A percentile compares a stretch with the other conserved stretches of the same genome.
Conservation (phyloP, 371 early-diverging fungal species). For the Actinomortierella wolfii region DNA sequence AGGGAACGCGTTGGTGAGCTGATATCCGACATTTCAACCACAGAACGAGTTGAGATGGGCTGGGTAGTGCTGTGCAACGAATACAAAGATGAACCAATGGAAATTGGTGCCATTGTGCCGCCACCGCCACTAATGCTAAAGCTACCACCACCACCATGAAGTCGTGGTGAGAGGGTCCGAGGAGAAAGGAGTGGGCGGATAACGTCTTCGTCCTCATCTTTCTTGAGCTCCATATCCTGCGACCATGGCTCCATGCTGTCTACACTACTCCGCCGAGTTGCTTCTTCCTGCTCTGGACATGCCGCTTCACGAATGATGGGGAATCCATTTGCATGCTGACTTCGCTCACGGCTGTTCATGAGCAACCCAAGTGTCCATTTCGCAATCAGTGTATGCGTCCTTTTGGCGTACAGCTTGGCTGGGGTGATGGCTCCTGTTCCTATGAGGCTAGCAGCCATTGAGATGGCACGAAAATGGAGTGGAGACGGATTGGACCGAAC, state of each 20-base stretch:
- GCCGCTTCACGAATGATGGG: slow-evolving; percentile 31
- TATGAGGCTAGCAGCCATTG: slow-evolving; percentile 42
- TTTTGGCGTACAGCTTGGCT: slow-evolving; percentile 36
- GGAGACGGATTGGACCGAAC: slow-evolving; percentile 21
- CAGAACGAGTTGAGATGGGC: slow-evolving; percentile 12
- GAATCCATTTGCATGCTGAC: slow-evolving; percentile 12
- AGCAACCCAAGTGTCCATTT: slow-evolving; percentile 46
- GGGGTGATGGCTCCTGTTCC: slow-evolving; percentile 42
- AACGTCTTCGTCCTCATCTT: neutral
- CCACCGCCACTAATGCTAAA: neutral
- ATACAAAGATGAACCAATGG: too few relatives aligned
- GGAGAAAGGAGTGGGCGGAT: neutral
- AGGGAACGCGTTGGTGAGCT: slow-evolving; percentile 20
- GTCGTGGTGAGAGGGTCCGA: neutral
- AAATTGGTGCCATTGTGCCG: neutral
- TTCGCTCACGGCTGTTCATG: slow-evolving; percentile 30
- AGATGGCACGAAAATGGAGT: slow-evolving; percentile 42
- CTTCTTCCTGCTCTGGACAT: slow-evolving; percentile 15
- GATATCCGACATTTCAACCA: slow-evolving; percentile 42
- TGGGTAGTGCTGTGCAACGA: too few relatives aligned
- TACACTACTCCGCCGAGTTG: neutral
- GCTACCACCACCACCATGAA: neutral
- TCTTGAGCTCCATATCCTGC: too few relatives aligned
- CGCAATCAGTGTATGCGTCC: slow-evolving; percentile 46
- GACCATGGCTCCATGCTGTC: too few relatives aligned